Percentiles rank a stretch among this genome's conserved stretches.
phyloP scores from a whole-genome alignment of 2,329 filamentous ascomycete genomes.

The Cryphonectria carpinicola region DNA sequence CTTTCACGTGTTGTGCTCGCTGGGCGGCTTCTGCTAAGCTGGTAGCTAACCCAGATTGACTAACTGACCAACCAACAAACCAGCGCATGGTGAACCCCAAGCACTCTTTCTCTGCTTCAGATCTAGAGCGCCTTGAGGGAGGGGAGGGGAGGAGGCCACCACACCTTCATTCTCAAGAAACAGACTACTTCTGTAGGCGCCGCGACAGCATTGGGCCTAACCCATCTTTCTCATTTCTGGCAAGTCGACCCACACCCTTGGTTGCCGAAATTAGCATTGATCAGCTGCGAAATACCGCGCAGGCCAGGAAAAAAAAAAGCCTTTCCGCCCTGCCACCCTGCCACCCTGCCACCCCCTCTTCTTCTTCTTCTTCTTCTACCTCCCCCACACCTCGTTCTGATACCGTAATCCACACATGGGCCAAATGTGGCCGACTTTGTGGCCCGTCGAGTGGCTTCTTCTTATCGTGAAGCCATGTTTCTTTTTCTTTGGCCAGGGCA shows the following conservation, averaged over 20 bases:
- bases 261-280: not conserved
- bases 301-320: not conserved
- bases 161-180: not conserved
- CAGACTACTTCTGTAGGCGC: not conserved
- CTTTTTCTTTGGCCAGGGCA: not conserved
- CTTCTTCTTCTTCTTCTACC: not conserved
- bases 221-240: not conserved
- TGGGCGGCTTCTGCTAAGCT: constrained; percentile 20
- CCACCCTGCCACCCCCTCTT: not conserved
- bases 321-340: not conserved
- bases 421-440: not conserved
- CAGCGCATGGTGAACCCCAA: not conserved
- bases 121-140: no score
- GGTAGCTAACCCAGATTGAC: constrained; percentile 14
- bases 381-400: not conserved
- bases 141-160: not conserved
- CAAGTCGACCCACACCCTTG: not conserved
- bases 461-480: not conserved
- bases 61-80: not conserved
- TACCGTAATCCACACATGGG: not conserved
- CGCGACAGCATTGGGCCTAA: not conserved
- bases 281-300: not conserved
- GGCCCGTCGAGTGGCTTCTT: not conserved
- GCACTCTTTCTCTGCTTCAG: not conserved
- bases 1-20: constrained; percentile 10